phyloP scores from a whole-genome alignment of 2,329 filamentous ascomycete genomes.

The Leptoxyphium fumago region DNA sequence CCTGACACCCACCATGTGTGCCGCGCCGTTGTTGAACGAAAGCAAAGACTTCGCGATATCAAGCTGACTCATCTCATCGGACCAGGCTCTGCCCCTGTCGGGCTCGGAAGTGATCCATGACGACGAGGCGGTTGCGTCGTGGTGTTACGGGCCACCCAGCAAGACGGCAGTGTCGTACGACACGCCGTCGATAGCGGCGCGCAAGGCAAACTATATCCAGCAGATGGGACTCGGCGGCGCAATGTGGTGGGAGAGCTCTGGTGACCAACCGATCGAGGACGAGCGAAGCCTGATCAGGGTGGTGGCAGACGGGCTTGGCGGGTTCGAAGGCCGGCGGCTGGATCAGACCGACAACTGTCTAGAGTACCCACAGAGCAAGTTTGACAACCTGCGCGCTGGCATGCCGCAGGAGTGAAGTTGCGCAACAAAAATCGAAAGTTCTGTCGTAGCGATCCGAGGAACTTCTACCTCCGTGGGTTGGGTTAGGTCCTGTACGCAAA shows the following conservation, averaged over 20 bases:
- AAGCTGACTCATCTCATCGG: not conserved
- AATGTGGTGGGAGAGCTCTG: conserved; percentile 96
- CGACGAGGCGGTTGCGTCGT: conserved; percentile 51
- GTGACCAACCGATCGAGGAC: conserved; percentile 46
- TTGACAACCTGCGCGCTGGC: conserved; percentile 36
- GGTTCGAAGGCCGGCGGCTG: conserved; percentile 25
- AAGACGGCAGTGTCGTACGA: conserved; percentile 64
- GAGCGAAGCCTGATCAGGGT: conserved; percentile 45
- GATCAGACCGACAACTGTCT: conserved; percentile 34
- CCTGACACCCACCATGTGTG: not conserved
- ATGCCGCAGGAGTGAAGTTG: conserved; percentile 20
- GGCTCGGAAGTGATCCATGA: conserved; percentile 54
- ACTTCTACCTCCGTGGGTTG: too few species aligned
- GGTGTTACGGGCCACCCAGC: conserved; percentile 52
- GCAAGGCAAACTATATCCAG: conserved; percentile 60
- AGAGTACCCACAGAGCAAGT: conserved; percentile 38
- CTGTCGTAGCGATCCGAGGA: too few species aligned
- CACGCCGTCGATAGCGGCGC: conserved; percentile 48
- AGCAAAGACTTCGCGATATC: not conserved
- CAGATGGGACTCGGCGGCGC: conserved; percentile 57
- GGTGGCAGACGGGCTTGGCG: conserved; percentile 26
- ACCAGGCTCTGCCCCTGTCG: conserved; percentile 48
- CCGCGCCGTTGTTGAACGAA: not conserved
- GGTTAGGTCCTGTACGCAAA: too few species aligned
- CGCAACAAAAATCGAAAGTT: too few species aligned